phyloP scores from a whole-genome alignment of 306 rosid genomes.

The Senna siamea region DNA sequence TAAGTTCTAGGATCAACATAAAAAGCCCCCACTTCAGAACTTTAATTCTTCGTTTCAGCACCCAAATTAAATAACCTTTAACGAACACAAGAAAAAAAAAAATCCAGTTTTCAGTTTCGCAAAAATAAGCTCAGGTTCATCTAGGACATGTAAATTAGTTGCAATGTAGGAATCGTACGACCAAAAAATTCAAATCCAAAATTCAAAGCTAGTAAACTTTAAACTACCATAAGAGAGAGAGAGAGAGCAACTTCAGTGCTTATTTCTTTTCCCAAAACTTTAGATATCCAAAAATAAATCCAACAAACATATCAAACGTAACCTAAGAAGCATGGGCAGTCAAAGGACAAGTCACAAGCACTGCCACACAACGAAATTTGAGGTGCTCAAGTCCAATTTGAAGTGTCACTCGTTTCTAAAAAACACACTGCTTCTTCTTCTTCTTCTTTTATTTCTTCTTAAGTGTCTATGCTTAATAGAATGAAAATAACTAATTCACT shows the following conservation, averaged over 20 bases:
- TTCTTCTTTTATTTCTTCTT: background rate
- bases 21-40: slow-evolving; percentile 25
- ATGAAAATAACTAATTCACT: slow-evolving; percentile 33
- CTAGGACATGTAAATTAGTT: slow-evolving; percentile 4
- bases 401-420: background rate
- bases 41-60: slow-evolving; percentile 15
- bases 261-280: slow-evolving; percentile 10
- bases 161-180: slow-evolving; percentile 12
- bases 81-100: background rate
- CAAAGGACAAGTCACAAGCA: background rate
- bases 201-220: background rate
- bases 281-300: background rate
- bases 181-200: slow-evolving; percentile 24
- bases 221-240: background rate
- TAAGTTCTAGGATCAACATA: slow-evolving; percentile 15
- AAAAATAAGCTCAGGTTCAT: background rate
- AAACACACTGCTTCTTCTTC: background rate
- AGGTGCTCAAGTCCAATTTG: too few species aligned
- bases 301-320: background rate
- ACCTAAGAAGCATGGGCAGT: background rate
- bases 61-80: background rate
- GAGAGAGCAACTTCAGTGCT: background rate
- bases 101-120: background rate
- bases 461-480: background rate
- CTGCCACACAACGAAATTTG: background rate